Base-by-base conservation (phyloP, 352 stramenopile genomes). In the Globisporangium polare region DNA sequence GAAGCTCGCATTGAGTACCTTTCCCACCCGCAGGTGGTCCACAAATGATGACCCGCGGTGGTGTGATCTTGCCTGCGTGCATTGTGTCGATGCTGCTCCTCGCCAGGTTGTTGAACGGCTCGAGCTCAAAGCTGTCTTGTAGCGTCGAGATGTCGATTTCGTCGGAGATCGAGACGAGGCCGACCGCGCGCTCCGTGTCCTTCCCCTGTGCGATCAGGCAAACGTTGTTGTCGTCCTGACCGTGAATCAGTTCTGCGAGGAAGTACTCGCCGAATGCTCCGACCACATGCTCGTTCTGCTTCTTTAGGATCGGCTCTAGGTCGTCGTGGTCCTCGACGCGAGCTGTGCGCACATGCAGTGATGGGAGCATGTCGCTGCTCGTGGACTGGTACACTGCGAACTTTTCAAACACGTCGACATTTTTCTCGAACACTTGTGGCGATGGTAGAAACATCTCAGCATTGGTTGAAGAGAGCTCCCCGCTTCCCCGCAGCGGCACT, bases 1-100 rank as follows among this genome's bases (percentile, higher is more conserved):
- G 86, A 7, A 88, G 65, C 71, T 97, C 88, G 66, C 92, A 94
- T 63, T 99, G 96, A 0, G 97, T 99, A 61, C 96, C 96, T 71
- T 99, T 99, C 58, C 97, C 96, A 33, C 89, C 88, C 18, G 92
- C 94, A 31, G 89, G 86, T 3, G 88, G 85, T 12, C 89, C 88
- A 45, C 72, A 68, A 26, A 91, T 77, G 37, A 86, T 56, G 39
- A 86, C 74, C 42, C 69, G 65, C 6, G 74, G 72, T 10, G 72
- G 71, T 26, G 77, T 81, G 33, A 89, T 52, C 20, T 78, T 68
- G 18, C 55, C 59, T 9, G 57, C 64, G 35, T 29, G 24, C 1
- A 69, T 42, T 7, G 53, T 51, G 3, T 49, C 18, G 37, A 64
- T 46, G 42, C 67, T 70, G 49, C 67, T 75, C 60, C 77, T 87